Percentiles rank a stretch among this genome's conserved stretches.
These are phyloP conservation scores for Yarrowia phangngaensis DNA, from an alignment of 805 yeast genomes.

Conservation along the genomic window DNA sequence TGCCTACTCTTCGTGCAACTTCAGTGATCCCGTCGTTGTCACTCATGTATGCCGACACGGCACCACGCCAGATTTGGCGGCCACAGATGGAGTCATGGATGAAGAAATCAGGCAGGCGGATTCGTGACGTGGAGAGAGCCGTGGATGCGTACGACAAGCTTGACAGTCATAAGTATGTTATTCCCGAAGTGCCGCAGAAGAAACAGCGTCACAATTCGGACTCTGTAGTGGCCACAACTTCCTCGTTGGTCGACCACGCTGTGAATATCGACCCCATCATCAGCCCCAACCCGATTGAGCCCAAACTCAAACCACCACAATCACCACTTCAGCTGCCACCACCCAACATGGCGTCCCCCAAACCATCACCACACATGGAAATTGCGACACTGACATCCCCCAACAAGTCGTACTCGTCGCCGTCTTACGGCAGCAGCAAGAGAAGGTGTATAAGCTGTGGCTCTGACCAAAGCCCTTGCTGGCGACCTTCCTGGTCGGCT, in stretches of 20 bases:
- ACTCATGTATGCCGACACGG: slow-evolving; percentile 41
- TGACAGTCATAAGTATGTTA: slow-evolving; percentile 6
- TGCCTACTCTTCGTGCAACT: slow-evolving; percentile 28
- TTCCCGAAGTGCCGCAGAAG: background rate
- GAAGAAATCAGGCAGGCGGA: slow-evolving; percentile 36
- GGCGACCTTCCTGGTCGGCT: slow-evolving; percentile 96
- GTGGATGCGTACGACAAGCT: slow-evolving; percentile 22
- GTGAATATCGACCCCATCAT: too few relatives aligned
- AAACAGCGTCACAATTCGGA: too few relatives aligned
- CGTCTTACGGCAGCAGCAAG: slow-evolving; percentile 40
- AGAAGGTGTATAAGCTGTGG: slow-evolving; percentile 88
- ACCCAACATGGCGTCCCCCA: slow-evolving; percentile 8
- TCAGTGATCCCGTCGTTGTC: slow-evolving; percentile 31
- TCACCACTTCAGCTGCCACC: slow-evolving; percentile 12
- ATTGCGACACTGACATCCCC: slow-evolving; percentile 9
- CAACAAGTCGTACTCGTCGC: background rate
- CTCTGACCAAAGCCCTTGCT: slow-evolving; percentile 88
- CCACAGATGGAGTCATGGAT: slow-evolving; percentile 42
- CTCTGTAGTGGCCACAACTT: too few relatives aligned
- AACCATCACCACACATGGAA: slow-evolving; percentile 13
- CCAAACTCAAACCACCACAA: slow-evolving; percentile 20
- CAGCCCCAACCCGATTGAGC: background rate
- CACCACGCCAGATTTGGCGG: slow-evolving; percentile 41
- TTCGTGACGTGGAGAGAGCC: slow-evolving; percentile 25
- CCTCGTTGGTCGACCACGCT: too few relatives aligned